These are phyloP conservation scores for Tilletia setariae DNA, from an alignment of 1,284 basidiomycete species.

Conservation along the genomic window DNA sequence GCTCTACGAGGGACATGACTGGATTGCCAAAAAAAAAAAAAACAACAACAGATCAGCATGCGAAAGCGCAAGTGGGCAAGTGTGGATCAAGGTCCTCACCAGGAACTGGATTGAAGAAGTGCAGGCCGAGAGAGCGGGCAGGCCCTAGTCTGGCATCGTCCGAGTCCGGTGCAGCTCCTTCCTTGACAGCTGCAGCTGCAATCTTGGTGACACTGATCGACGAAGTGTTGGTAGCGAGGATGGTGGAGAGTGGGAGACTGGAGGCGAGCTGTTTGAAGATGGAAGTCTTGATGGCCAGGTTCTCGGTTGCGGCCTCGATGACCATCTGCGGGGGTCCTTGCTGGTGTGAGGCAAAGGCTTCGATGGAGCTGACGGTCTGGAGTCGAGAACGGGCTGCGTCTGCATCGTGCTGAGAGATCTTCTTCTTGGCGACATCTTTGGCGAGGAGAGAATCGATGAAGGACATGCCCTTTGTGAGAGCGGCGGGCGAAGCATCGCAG, in stretches of 20 bases:
- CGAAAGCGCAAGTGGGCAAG: too few relatives aligned
- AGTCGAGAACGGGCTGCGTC: constrained; percentile 63
- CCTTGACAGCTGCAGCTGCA: constrained; percentile 60
- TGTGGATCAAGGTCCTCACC: too few relatives aligned
- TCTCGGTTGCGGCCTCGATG: constrained; percentile 89
- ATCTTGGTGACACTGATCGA: constrained; percentile 93
- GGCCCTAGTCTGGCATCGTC: background rate
- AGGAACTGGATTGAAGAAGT: constrained; percentile 80
- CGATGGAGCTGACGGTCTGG: constrained; percentile 27
- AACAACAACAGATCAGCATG: too few relatives aligned
- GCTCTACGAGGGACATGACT: constrained; percentile 79
- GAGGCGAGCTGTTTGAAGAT: constrained; percentile 73
- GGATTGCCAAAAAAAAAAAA: background rate
- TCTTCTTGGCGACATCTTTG: constrained; percentile 83
- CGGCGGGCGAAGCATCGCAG: constrained; percentile 55
- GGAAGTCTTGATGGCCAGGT: constrained; percentile 71
- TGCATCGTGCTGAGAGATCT: constrained; percentile 68
- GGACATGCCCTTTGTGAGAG: constrained; percentile 68
- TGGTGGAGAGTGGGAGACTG: constrained; percentile 69
- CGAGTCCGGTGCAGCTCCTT: constrained; percentile 2
- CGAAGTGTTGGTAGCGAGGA: constrained; percentile 88
- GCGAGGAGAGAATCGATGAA: constrained; percentile 70
- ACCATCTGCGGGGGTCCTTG: constrained; percentile 80
- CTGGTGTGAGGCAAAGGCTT: constrained; percentile 49
- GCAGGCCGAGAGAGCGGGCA: constrained; percentile 62